Percentiles rank a stretch among this genome's conserved stretches.
Conservation (phyloP, 2,329 filamentous ascomycete species). For the Nemania abortiva region DNA sequence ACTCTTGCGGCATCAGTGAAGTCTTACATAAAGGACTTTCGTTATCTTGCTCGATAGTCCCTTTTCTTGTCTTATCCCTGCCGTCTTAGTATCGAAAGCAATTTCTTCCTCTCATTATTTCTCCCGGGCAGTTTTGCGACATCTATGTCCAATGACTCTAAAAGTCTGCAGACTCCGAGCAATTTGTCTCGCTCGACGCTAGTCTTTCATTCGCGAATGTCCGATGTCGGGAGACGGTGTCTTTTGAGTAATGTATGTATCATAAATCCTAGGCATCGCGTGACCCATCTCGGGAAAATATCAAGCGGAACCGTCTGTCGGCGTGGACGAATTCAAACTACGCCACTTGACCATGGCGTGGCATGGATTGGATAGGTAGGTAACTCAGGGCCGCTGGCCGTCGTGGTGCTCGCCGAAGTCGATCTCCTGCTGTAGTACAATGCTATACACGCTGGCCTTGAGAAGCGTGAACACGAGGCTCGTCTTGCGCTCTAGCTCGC, state of each 20-base stretch:
- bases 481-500: slow-evolving; percentile 92
- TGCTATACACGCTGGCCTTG: slow-evolving; percentile 98
- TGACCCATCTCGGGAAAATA: background rate
- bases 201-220: background rate
- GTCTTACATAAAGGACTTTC: background rate
- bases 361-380: background rate
- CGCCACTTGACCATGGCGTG: background rate
- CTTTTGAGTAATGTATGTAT: background rate
- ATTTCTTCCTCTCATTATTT: too few species aligned
- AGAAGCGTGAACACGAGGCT: slow-evolving; percentile 93
- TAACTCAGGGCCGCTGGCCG: slow-evolving; percentile 40
- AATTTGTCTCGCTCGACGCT: background rate
- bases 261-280: background rate
- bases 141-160: background rate
- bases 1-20: background rate
- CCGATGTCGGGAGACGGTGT: background rate
- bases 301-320: background rate
- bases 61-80: background rate
- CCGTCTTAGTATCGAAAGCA: background rate
- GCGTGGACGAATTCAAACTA: too few species aligned
- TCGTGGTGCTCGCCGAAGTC: slow-evolving; percentile 69
- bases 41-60: background rate
- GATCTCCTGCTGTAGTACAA: slow-evolving; percentile 97
- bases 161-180: background rate
- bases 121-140: background rate